Evolutionary conservation across 495 filamentous ascomycete genomes (phyloP).

Genomic region (Talaromyces borbonicus): DNA sequence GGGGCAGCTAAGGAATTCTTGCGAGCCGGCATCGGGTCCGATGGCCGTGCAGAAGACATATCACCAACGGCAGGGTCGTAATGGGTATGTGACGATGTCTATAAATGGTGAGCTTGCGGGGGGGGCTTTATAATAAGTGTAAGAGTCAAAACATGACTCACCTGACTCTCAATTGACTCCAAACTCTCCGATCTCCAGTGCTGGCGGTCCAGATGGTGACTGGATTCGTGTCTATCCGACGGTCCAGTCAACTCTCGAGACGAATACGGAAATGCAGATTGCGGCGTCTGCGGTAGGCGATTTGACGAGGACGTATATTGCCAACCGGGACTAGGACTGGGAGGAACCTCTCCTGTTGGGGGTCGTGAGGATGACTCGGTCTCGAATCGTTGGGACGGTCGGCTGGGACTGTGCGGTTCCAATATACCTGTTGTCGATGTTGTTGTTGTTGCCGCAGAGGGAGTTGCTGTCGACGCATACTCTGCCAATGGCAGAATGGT

Average conservation of each 20-base stretch:
- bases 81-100: not conserved
- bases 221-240: constrained; percentile 9
- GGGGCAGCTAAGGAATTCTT: constrained; percentile 6
- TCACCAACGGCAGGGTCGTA: not conserved
- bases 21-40: constrained; percentile 6
- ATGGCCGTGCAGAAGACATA: constrained; percentile 26
- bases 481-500: no score
- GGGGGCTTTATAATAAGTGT: not conserved
- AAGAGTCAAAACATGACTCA: not conserved
- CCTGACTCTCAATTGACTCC: constrained; percentile 5
- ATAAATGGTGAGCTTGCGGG: constrained; percentile 1
- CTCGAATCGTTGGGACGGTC: constrained; percentile 6
- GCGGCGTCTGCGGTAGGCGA: no score
- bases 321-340: not conserved
- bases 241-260: no score
- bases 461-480: not conserved
- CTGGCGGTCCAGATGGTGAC: constrained; percentile 8
- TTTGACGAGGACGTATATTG: no score
- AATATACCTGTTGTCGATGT: not conserved
- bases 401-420: not conserved
- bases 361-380: constrained; percentile 14
- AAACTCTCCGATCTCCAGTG: constrained; percentile 3
- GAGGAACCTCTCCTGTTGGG: constrained; percentile 23
- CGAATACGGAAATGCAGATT: no score
- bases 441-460: not conserved